Evolutionary conservation across 176 grass and related monocot genomes (phyloP).

Genomic region (Oryza australiensis): DNA sequence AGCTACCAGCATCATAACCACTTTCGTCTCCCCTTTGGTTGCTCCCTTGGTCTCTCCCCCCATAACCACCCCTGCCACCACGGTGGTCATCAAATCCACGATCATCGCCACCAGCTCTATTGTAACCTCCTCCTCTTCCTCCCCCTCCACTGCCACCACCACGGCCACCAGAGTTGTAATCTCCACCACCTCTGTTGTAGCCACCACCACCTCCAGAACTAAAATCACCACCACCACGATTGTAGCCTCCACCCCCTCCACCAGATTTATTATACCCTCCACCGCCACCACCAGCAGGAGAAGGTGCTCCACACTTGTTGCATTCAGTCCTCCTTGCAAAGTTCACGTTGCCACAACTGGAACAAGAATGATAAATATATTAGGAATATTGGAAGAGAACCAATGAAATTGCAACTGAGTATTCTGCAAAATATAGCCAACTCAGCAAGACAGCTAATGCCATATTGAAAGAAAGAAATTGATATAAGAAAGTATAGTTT

Average conservation of each 20-base stretch:
- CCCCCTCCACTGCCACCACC: constrained; percentile 36
- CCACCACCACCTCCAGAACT: constrained; percentile 35
- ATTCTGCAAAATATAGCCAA: not conserved
- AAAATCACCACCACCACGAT: constrained; percentile 56
- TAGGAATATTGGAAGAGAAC: constrained; percentile 13
- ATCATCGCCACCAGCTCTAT: constrained; percentile 45
- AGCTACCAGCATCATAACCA: constrained; percentile 51
- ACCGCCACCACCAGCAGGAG: constrained; percentile 52
- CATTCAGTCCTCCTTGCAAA: constrained; percentile 94
- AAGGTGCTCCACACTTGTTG: constrained; percentile 84
- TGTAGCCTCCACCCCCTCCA: constrained; percentile 60
- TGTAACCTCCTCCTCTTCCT: constrained; percentile 49
- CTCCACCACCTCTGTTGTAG: constrained; percentile 20
- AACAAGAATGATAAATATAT: constrained; percentile 27
- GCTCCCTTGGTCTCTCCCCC: constrained; percentile 59
- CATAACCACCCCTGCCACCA: constrained; percentile 53
- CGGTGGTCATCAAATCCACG: constrained; percentile 59
- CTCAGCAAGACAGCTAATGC: not conserved
- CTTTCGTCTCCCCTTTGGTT: constrained; percentile 46
- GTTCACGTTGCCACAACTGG: constrained; percentile 94
- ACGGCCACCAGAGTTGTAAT: constrained; percentile 48
- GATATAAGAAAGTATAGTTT: not conserved
- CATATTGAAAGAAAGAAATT: not conserved
- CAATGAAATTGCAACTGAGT: not conserved
- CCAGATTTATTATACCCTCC: constrained; percentile 56